Evolutionary conservation across 345 rosid species (phyloP).

Genomic region (Microcos paniculata): DNA sequence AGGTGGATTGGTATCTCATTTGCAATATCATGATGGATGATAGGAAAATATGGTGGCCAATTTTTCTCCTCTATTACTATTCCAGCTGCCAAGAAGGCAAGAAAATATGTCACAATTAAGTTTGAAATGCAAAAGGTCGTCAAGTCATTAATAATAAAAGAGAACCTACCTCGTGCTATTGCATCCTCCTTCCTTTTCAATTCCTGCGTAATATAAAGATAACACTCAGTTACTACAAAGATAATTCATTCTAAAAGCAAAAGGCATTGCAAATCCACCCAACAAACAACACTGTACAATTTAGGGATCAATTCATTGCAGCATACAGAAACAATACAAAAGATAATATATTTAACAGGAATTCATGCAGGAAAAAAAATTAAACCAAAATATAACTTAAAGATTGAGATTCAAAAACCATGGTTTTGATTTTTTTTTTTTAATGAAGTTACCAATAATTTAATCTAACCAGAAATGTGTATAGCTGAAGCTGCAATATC

Average conservation of each 20-base stretch:
- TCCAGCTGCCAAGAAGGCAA: slow-evolving; percentile 69
- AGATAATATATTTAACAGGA: neutral
- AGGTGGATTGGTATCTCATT: slow-evolving; percentile 94
- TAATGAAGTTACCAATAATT: neutral
- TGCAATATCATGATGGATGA: slow-evolving; percentile 93
- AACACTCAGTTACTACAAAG: neutral
- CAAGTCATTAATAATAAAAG: slow-evolving; percentile 2
- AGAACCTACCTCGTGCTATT: slow-evolving; percentile 48
- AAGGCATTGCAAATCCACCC: neutral
- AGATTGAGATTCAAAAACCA: neutral
- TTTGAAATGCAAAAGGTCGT: slow-evolving; percentile 6
- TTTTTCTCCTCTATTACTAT: slow-evolving; percentile 89
- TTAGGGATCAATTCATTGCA: slow-evolving; percentile 4
- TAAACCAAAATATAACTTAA: neutral
- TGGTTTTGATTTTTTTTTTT: neutral
- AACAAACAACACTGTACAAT: neutral
- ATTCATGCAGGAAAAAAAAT: neutral
- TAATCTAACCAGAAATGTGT: neutral
- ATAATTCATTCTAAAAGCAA: slow-evolving; percentile 6
- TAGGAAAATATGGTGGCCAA: slow-evolving; percentile 92
- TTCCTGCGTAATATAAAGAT: slow-evolving; percentile 51
- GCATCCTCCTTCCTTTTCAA: slow-evolving; percentile 90
- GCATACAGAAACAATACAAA: neutral
- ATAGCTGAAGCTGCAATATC: neutral
- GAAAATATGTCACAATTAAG: slow-evolving; percentile 12